Evolutionary conservation across 2,329 filamentous ascomycete genomes (phyloP), one percentile per base, ranked within the genome.

Genomic region (Colletotrichum navitas): DNA sequence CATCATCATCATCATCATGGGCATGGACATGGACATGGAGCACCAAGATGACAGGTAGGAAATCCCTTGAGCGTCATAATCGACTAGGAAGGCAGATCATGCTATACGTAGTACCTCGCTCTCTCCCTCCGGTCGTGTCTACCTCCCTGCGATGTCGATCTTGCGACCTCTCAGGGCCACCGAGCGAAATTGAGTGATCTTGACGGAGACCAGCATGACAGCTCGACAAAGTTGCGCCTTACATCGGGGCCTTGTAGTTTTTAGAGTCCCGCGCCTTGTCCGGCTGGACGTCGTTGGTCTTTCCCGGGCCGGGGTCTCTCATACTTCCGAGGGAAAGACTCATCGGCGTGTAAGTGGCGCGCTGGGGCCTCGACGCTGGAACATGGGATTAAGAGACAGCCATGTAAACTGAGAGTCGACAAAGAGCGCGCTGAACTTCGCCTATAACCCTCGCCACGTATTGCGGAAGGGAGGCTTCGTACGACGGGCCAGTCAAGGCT

Each of bases 121-220:
- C 41, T 16, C 21, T 39, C 59, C 39, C 43, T 26, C 43, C 10
- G 21, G 29, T n/a, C 34, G 26, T 56, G 11, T 56, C 34, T 59
- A n/a, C 10, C 32, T 39, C 41, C 41, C 58, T 60, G 41, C 41
- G 12, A 24, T 26, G 43, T 62, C 32, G 59, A 62, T 62, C 43
- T 49, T 62, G 32, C 59, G 14, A 24, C 43, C 12, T 34, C 43
- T 18, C 59, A 51, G 32, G 45, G 45, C 21, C 8, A n/a, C 59
- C 45, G 59, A 36, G 59, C 45, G 41, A n/a, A 45, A n/a, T n/a
- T 8, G 10, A n/a, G 45, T 5, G 32, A 21, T 39, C 29, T 55
- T 12, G 11, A 32, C 21, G 7, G 51, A 3, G 39, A 34, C 51
- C 51, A 54, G 29, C 51, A 32, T 12, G 59, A 18, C 59, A 26